Conservation (phyloP, 148 eudicot genomes). For the Rhododendron griersonianum region DNA sequence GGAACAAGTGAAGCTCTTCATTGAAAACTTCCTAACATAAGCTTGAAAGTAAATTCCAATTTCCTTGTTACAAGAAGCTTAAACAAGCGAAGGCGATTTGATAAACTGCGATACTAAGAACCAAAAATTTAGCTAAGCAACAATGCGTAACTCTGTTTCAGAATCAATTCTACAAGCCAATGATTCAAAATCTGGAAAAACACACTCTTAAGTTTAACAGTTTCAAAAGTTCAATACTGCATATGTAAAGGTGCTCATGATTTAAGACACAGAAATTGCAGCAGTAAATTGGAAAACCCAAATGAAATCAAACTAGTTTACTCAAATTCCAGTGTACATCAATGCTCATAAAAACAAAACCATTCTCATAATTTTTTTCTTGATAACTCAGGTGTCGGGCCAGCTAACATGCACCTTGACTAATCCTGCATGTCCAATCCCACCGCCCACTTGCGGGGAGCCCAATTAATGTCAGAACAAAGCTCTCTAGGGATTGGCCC, state of each 20-base stretch:
- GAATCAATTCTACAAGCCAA: background rate
- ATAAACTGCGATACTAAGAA: background rate
- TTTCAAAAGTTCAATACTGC: background rate
- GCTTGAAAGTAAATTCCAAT: background rate
- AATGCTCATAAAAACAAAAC: background rate
- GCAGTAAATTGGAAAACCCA: background rate
- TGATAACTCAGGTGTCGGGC: no score
- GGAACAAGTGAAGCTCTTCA: background rate
- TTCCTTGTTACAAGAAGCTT: background rate
- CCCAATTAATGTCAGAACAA: no score
- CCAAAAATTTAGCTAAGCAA: background rate
- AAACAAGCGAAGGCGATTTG: background rate
- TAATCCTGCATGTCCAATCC: no score
- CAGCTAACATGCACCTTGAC: no score
- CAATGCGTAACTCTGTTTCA: background rate
- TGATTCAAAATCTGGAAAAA: background rate
- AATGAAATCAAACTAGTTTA: background rate
- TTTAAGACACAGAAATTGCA: background rate
- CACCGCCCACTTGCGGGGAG: no score
- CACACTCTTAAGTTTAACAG: background rate
- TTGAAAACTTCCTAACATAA: background rate
- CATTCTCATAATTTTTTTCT: background rate
- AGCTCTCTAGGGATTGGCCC: no score
- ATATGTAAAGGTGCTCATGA: background rate
- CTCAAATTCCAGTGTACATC: background rate